A percentile compares a stretch with the other conserved stretches of the same genome.
These are phyloP conservation scores for Microbotryomycetes sp. DNA, from an alignment of 1,284 basidiomycete species.

Conservation along the genomic window DNA sequence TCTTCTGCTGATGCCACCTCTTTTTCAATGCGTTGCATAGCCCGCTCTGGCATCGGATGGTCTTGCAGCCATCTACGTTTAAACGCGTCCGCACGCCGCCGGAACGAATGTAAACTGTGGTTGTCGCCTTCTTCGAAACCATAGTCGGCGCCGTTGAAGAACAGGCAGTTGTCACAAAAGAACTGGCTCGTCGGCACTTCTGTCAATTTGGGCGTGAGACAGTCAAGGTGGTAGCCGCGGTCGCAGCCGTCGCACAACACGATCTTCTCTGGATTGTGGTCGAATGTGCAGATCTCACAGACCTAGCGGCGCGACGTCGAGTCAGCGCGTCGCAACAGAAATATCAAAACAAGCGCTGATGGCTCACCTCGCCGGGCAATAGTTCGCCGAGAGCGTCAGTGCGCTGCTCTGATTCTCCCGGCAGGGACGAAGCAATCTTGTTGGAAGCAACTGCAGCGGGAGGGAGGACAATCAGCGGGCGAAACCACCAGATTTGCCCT, in stretches of 20 bases:
- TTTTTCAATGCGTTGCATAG: background rate
- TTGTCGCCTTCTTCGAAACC: slow-evolving; percentile 98
- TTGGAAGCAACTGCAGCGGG: background rate
- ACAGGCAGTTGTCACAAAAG: slow-evolving; percentile 90
- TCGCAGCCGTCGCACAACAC: slow-evolving; percentile 96
- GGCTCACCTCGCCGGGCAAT: slow-evolving; percentile 17
- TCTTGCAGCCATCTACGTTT: slow-evolving; percentile 76
- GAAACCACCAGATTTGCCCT: background rate
- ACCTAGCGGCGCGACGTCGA: no score
- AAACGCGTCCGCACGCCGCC: slow-evolving; percentile 82
- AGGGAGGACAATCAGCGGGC: background rate
- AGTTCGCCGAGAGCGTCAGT: background rate
- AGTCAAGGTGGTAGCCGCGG: slow-evolving; percentile 93
- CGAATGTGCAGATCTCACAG: slow-evolving; percentile 64
- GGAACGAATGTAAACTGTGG: slow-evolving; percentile 85
- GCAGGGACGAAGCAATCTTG: background rate
- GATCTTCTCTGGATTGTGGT: slow-evolving; percentile 58
- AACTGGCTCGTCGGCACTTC: slow-evolving; percentile 86
- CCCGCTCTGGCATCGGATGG: slow-evolving; percentile 53
- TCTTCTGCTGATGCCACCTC: slow-evolving; percentile 5
- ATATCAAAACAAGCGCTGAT: background rate
- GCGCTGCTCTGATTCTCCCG: background rate
- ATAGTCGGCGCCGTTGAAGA: slow-evolving; percentile 92
- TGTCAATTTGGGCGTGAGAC: slow-evolving; percentile 80
- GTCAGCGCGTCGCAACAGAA: slow-evolving; percentile 43